Evolutionary conservation across 2,329 filamentous ascomycete genomes (phyloP).

Genomic region (Fusarium sp.): DNA sequence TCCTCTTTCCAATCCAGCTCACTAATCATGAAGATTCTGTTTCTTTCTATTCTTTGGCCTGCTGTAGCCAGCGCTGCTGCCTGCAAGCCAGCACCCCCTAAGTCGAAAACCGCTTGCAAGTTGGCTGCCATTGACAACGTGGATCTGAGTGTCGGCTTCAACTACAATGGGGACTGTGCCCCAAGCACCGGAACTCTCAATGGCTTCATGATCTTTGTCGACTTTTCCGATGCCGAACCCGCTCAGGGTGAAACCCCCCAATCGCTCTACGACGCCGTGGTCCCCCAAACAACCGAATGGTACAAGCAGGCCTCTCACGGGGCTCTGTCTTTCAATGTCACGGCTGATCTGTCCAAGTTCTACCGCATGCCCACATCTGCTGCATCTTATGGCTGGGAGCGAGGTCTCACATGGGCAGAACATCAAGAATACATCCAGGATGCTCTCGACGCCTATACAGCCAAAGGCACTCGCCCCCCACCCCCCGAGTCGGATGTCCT

Average conservation of each 20-base stretch:
- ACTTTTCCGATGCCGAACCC: constrained; percentile 48
- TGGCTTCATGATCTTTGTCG: constrained; percentile 53
- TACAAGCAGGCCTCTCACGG: constrained; percentile 45
- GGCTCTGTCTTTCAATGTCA: constrained; percentile 37
- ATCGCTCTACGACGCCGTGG: constrained; percentile 31
- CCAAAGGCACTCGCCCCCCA: background rate
- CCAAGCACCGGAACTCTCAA: constrained; percentile 48
- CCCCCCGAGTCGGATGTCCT: constrained; percentile 31
- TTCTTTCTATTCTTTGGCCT: background rate
- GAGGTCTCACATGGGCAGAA: constrained; percentile 11
- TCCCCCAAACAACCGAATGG: constrained; percentile 35
- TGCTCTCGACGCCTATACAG: constrained; percentile 32
- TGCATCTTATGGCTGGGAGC: constrained; percentile 45
- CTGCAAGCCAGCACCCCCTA: background rate
- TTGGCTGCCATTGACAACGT: background rate
- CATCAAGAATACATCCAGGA: constrained; percentile 35
- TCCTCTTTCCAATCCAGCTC: background rate
- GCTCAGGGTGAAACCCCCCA: constrained; percentile 41
- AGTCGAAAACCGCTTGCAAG: constrained; percentile 1
- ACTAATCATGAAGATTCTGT: background rate
- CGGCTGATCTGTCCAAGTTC: constrained; percentile 38
- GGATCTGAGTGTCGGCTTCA: background rate
- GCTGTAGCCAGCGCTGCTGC: background rate
- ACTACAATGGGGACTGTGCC: constrained; percentile 44
- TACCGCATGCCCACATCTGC: constrained; percentile 44